Base-by-base conservation (phyloP, 2,329 filamentous ascomycete species). In the Aureobasidium sp. region DNA sequence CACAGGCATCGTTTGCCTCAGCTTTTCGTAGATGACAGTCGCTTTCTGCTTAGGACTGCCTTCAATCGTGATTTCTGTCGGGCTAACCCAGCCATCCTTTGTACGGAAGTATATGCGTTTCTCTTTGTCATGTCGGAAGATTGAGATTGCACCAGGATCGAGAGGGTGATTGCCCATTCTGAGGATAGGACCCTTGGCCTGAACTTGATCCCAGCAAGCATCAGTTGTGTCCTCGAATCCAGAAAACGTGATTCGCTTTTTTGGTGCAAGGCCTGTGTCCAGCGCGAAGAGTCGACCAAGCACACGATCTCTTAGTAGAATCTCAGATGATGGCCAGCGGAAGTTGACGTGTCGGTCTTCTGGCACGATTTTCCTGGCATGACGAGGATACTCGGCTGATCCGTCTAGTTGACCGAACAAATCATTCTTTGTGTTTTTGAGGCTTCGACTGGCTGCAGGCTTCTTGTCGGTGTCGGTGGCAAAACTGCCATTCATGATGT, bases 281-380 rank as follows among this genome's bases (percentile, higher is more conserved):
- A 68, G 72, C 63, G 75, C 87, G 89, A 90, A 95, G 6, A 90
- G 72, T 5, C 83, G 76, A 0, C 86, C 86, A 15, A 93, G 75
- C 0, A 87, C 85, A 9, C 81, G 79, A 55, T 83, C 76, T 5
- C 83, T 79, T 5, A 81, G 77, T 6, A 76, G 70, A 16, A 92
- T 79, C 1, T 83, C 79, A 3, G 77, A 73, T n/a, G 79, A 75
- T 0, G 76, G 75, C 79, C 83, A 84, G 3, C 68, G 72, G 81
- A 87, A 90, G 64, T 86, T 75, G 8, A 96, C 74, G 63, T 84
- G 81, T 2, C 78, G 76, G 67, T 93, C 85, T 6, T 79, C 74
- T 61, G 86, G 82, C 1, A 75, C 83, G 63, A 96, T 83, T 70
- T 96, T 96, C 1, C 84, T 83, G 1, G 93, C 93, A 68, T 87